Base-by-base conservation (phyloP, 306 rosid genomes). In the Glycine latifolia region DNA sequence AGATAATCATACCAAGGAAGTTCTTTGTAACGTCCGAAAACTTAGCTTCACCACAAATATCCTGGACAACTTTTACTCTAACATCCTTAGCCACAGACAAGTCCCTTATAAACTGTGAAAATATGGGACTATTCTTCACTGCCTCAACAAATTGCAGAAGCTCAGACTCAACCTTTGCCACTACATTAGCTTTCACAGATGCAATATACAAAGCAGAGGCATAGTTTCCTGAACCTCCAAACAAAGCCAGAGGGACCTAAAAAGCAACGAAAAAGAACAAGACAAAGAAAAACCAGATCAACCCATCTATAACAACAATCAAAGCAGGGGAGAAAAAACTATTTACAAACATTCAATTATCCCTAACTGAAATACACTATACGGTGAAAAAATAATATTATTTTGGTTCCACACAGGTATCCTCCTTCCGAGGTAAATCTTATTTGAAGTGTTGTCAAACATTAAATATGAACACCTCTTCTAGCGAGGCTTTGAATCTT, bases 191-290 rank as follows among this genome's bases (percentile, higher is more conserved):
- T 86, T 91, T 93, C 46, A 95, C 90, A 41, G 98, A 90, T 50
- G 94, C 94, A 44, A 87, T 68, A 84, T 91, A 95, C 91, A 95
- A 79, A 73, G 99, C 98, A 80, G 97, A 77, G 54, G 99, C 98
- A 87, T 95, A 93, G 88, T 93, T 95, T 75, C 99, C 99, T 55
- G 97, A 62, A 62, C 97, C 98, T 74, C 99, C 99, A 83, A 63
- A 95, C 91, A 95, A 81, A 41, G 93, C 94, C 81, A 91, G 53
- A 20, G 99, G 99, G 39, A 92, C 83, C 99, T 95, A 88, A 75
- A 81, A 56, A 70, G 6, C 20, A 80, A 84, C 8, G 20, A 44
- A 71, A 59, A 72, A 66, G 68, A n/a, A 60, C 3, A 65, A 46
- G 47, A 79, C 70, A 5, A 31, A 53, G 41, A 5, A 31, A 59